These are phyloP conservation scores for Metschnikowia sp. DNA, from an alignment of 805 yeast genomes.

Conservation along the genomic window DNA sequence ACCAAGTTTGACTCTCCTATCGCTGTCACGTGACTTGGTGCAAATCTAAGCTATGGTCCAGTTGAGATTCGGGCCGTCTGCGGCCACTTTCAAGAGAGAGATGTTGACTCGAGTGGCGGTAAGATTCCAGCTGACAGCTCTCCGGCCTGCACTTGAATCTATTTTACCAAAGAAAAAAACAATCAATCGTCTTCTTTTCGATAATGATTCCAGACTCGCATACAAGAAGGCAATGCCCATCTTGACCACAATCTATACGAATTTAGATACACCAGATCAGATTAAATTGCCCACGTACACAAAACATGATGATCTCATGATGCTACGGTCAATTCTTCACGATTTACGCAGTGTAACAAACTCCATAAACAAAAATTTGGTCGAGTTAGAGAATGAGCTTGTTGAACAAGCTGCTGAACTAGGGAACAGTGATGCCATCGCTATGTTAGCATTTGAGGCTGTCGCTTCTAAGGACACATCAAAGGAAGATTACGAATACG, in stretches of 20 bases:
- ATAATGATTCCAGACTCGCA: slow-evolving; percentile 56
- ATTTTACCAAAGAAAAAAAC: slow-evolving; percentile 57
- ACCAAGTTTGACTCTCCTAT: too few species aligned
- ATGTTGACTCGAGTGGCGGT: slow-evolving; percentile 3
- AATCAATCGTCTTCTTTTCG: slow-evolving; percentile 60
- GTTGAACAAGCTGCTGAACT: slow-evolving; percentile 81
- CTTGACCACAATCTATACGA: slow-evolving; percentile 48
- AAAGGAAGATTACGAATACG: slow-evolving; percentile 59
- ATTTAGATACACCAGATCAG: slow-evolving; percentile 38
- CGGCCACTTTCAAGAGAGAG: too few species aligned
- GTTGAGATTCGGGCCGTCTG: too few species aligned
- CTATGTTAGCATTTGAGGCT: slow-evolving; percentile 68
- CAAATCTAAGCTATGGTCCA: too few species aligned
- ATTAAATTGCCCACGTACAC: slow-evolving; percentile 45
- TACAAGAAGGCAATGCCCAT: slow-evolving; percentile 54
- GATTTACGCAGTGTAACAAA: slow-evolving; percentile 60
- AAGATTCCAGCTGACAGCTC: slow-evolving; percentile 6
- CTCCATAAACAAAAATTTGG: slow-evolving; percentile 51
- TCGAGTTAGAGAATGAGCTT: slow-evolving; percentile 64
- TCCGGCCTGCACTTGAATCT: slow-evolving; percentile 25
- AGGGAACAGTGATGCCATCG: slow-evolving; percentile 79
- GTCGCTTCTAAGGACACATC: slow-evolving; percentile 26
- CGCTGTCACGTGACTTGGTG: too few species aligned
- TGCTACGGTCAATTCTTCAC: slow-evolving; percentile 63
- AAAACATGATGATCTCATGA: slow-evolving; percentile 57